Conservation (phyloP, 345 rosid genomes). For the Citrus cavaleriei region DNA sequence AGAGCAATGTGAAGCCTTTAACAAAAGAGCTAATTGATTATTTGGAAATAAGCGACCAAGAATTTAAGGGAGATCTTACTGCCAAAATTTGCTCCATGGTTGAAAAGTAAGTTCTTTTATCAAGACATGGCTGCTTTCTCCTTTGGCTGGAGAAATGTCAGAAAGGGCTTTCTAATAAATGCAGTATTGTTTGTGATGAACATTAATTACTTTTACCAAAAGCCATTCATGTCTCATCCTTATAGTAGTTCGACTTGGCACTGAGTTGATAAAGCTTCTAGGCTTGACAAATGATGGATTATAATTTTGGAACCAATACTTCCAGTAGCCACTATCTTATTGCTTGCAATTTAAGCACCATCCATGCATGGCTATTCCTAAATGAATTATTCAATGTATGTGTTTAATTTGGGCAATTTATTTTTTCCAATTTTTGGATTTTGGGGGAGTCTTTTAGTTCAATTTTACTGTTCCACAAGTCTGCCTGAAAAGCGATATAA, state of each 20-base stretch:
- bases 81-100: conserved; percentile 95
- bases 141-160: not conserved
- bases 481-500: not conserved
- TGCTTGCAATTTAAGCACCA: not conserved
- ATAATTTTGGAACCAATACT: not conserved
- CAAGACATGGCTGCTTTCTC: not conserved
- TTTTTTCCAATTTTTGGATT: conserved; percentile 4
- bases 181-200: not conserved
- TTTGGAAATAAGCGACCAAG: conserved; percentile 95
- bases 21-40: conserved; percentile 91
- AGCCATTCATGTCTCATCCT: not conserved
- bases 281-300: not conserved
- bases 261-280: conserved; percentile 6
- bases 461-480: not conserved
- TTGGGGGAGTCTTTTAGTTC: conserved; percentile 3
- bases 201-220: not conserved
- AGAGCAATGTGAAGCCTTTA: conserved; percentile 82
- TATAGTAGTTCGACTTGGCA: not conserved
- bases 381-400: not conserved
- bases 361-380: not conserved
- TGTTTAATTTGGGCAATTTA: not conserved
- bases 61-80: conserved; percentile 95
- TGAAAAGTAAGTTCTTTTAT: conserved; percentile 72
- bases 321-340: not conserved
- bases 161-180: not conserved